These are phyloP conservation scores for Leccinum laetum DNA, from an alignment of 1,284 basidiomycete genomes.

Conservation along the genomic window DNA sequence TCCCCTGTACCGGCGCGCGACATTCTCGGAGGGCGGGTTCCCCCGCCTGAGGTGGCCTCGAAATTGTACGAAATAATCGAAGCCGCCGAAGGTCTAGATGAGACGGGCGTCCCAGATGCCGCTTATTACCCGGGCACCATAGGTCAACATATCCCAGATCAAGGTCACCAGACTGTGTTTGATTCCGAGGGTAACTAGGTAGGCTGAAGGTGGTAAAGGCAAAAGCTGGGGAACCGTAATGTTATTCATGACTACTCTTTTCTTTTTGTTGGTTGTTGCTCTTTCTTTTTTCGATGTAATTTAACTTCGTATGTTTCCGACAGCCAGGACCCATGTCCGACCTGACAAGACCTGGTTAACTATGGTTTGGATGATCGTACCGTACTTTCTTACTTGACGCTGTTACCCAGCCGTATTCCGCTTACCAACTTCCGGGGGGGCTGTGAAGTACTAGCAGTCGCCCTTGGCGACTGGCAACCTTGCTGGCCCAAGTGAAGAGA, in stretches of 20 bases:
- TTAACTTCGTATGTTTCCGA: constrained; percentile 1
- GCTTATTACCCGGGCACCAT: constrained; percentile 76
- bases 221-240: background rate
- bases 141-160: constrained; percentile 59
- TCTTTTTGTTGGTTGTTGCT: constrained; percentile 1
- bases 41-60: constrained; percentile 95
- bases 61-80: constrained; percentile 96
- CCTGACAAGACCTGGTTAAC: background rate
- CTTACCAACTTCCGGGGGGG: background rate
- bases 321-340: constrained; percentile 12
- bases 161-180: constrained; percentile 61
- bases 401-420: background rate
- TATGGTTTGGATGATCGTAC: too few species aligned
- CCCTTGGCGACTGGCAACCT: too few species aligned
- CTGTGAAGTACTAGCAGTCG: too few species aligned
- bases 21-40: constrained; percentile 90
- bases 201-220: background rate
- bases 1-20: constrained; percentile 88
- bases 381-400: too few species aligned
- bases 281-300: constrained; percentile 4
- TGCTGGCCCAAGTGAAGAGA: too few species aligned
- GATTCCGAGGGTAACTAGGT: constrained; percentile 54
- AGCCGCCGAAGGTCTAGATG: constrained; percentile 79
- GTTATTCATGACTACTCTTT: constrained; percentile 2
- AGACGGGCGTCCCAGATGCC: constrained; percentile 74